Evolutionary conservation across 768 basidiomycete species (phyloP).

Genomic region (Scleroderma citrinum): DNA sequence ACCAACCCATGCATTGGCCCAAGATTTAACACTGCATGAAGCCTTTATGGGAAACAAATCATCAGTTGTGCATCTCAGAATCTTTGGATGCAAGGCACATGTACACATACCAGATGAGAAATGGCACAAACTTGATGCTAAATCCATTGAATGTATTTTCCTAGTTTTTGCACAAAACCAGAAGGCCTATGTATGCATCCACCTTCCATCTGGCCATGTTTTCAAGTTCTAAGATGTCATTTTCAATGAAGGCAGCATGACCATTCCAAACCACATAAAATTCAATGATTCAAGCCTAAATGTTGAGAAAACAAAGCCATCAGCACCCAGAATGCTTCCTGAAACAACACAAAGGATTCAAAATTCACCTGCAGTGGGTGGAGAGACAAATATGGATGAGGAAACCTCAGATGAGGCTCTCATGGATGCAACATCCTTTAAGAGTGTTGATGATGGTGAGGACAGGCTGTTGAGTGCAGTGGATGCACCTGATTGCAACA

Average conservation of each 20-base stretch:
- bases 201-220: not conserved
- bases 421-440: too few species aligned
- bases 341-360: too few species aligned
- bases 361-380: too few species aligned
- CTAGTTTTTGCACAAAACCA: not conserved
- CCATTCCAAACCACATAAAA: not conserved
- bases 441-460: too few species aligned
- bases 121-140: not conserved
- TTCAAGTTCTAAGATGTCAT: not conserved
- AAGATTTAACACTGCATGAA: conserved; percentile 21
- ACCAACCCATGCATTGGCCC: not conserved
- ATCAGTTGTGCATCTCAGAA: conserved; percentile 11
- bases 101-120: conserved; percentile 19
- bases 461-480: too few species aligned
- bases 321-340: not conserved
- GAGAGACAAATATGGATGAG: too few species aligned
- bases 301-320: too few species aligned
- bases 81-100: conserved; percentile 22
- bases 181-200: not conserved
- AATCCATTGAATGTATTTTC: not conserved
- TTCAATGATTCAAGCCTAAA: not conserved
- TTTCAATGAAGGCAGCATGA: not conserved
- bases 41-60: conserved; percentile 15
- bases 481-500: too few species aligned
- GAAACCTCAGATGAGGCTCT: too few species aligned